Evolutionary conservation across 768 basidiomycete species (phyloP), one percentile per base, ranked within the genome.

Genomic region (Termitomyces sp.): DNA sequence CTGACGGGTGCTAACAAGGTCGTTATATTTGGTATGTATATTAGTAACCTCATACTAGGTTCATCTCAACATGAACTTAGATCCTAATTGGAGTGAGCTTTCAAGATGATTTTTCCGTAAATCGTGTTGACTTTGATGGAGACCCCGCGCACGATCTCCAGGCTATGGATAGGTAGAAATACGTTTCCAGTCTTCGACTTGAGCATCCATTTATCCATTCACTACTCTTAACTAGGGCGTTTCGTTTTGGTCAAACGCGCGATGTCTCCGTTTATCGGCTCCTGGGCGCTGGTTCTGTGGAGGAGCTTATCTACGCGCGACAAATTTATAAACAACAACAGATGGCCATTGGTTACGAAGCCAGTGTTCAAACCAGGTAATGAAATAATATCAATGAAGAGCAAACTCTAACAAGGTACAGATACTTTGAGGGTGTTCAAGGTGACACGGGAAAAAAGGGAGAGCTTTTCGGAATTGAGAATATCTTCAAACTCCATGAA

Each of bases 111-210:
- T 13, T 30, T 35, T 14, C 38, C 14, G 33, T 22, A 45, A 30
- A 48, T 7, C 58, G 14, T 33, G 11, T 35, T 54, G 43, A 54
- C 30, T 40, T 14, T 18, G 13, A 30, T 9, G 47, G 20, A 95
- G 93, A 98, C 71, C 96, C 96, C 5, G 92, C 95, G 0, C 91
- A 97, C 63, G 96, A 99, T 68, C 72, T 98, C 8, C 96, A 93
- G 68, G 92, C 92, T 2, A 92, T 92, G 88, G 92, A 93, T 59
- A 77, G 87, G 73, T 77, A 57, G 32, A 20, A 66, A 61, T 26
- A 2, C 5, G 22, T 35, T 32, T n/a, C 2, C 1, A 5, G 7
- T 30, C 26, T 16, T 2, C 14, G 9, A 38, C 14, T 8, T 10
- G 48, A 26, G 3, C 33, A 52, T 52, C 18, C 22, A 55, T 9